Conservation (phyloP, 1,284 basidiomycete genomes). For the Malassezia cuniculi region DNA sequence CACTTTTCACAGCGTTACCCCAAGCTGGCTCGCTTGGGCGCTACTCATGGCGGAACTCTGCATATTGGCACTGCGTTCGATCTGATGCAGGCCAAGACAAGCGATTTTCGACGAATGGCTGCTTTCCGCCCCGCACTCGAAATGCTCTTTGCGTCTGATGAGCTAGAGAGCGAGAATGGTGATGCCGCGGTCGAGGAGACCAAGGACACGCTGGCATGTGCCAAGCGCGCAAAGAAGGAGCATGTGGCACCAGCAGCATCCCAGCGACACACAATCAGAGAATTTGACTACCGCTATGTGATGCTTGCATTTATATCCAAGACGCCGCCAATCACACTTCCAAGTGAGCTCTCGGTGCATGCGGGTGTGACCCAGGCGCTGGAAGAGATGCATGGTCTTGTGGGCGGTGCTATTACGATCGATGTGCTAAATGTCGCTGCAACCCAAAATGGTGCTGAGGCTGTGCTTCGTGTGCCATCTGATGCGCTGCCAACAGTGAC, state of each 20-base stretch:
- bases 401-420: constrained; percentile 19
- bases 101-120: constrained; percentile 67
- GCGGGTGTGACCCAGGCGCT: constrained; percentile 16
- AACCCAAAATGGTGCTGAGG: neutral
- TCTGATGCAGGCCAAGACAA: constrained; percentile 58
- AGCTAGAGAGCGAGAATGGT: constrained; percentile 52
- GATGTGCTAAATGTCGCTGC: constrained; percentile 20
- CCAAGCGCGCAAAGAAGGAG: neutral
- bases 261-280: neutral
- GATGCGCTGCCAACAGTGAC: constrained; percentile 3
- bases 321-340: neutral
- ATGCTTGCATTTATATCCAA: constrained; percentile 3
- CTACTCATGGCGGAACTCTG: constrained; percentile 9
- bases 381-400: constrained; percentile 13
- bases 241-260: no score
- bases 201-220: neutral
- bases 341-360: constrained; percentile 9
- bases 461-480: constrained; percentile 8
- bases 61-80: constrained; percentile 65
- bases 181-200: constrained; percentile 46
- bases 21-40: constrained; percentile 55
- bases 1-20: constrained; percentile 93
- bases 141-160: constrained; percentile 55
- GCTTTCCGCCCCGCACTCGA: constrained; percentile 62
- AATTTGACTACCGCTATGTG: constrained; percentile 6